Evolutionary conservation across 2,329 filamentous ascomycete genomes (phyloP).

Genomic region (Camptophora hylomeconis): DNA sequence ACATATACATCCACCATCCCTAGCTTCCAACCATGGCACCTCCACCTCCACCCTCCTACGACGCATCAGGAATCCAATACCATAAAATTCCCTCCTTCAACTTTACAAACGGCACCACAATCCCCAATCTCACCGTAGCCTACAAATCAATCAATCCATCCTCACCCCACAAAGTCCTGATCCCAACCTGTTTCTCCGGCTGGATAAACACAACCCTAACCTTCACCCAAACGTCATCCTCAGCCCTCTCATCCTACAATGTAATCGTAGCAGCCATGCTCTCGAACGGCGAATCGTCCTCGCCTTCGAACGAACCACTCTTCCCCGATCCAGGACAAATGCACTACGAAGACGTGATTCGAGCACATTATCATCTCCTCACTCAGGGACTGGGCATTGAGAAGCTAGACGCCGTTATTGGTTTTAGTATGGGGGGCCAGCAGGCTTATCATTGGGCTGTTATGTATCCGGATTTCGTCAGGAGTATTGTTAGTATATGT

Average conservation of each 20-base stretch:
- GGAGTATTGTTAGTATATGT: slow-evolving; percentile 32
- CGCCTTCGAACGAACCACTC: slow-evolving; percentile 30
- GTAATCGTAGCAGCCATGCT: slow-evolving; percentile 36
- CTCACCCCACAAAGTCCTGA: slow-evolving; percentile 28
- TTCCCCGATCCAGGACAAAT: slow-evolving; percentile 24
- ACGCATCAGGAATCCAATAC: slow-evolving; percentile 20
- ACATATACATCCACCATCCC: too few relatives aligned
- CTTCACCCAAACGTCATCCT: slow-evolving; percentile 25
- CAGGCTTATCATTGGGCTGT: slow-evolving; percentile 34
- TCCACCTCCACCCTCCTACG: slow-evolving; percentile 9
- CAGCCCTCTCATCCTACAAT: slow-evolving; percentile 28
- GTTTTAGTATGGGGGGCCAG: slow-evolving; percentile 40
- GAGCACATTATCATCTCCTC: slow-evolving; percentile 29
- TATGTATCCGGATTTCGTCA: slow-evolving; percentile 31
- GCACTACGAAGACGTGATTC: slow-evolving; percentile 33
- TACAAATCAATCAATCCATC: slow-evolving; percentile 32
- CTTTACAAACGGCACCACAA: slow-evolving; percentile 24
- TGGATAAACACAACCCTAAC: slow-evolving; percentile 36
- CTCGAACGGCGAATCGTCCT: slow-evolving; percentile 36
- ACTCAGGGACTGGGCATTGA: slow-evolving; percentile 23
- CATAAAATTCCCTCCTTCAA: slow-evolving; percentile 25
- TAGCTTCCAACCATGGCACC: slow-evolving; percentile 2
- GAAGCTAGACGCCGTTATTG: slow-evolving; percentile 29
- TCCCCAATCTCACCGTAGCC: slow-evolving; percentile 23
- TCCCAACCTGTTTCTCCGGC: slow-evolving; percentile 44